Conservation (phyloP, 192 early-diverging fungal genomes). For the Rhizoclosmatium sp. region DNA sequence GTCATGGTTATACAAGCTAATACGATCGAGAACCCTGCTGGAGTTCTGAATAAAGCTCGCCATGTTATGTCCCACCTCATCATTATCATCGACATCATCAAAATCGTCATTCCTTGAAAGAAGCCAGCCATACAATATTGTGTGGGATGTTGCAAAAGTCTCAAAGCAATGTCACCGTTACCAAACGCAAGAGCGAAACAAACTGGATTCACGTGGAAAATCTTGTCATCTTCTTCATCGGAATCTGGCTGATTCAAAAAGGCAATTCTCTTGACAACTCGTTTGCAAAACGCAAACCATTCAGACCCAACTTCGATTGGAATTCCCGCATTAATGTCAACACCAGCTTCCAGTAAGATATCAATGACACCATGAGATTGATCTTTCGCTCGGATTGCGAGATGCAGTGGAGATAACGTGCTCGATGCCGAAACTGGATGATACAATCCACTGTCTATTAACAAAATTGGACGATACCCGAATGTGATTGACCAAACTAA, state of each 20-base stretch:
- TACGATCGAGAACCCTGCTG: slow-evolving; percentile 20
- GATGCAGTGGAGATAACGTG: slow-evolving; percentile 33
- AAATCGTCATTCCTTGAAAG: slow-evolving; percentile 18
- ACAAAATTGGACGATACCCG: slow-evolving; percentile 5
- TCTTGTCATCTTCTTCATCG: slow-evolving; percentile 12
- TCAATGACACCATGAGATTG: slow-evolving; percentile 19
- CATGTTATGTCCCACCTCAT: slow-evolving; percentile 22
- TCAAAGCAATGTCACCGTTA: slow-evolving; percentile 25
- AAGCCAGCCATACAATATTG: slow-evolving; percentile 26
- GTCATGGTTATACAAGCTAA: not conserved
- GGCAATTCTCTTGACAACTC: slow-evolving; percentile 7
- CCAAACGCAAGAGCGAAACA: slow-evolving; percentile 36
- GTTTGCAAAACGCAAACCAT: slow-evolving; percentile 9
- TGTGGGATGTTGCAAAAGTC: slow-evolving; percentile 16
- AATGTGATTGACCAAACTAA: slow-evolving; percentile 25
- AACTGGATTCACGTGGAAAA: slow-evolving; percentile 27
- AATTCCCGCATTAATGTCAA: slow-evolving; percentile 29
- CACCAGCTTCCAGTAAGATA: slow-evolving; percentile 30
- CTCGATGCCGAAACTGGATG: not conserved
- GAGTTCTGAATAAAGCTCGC: slow-evolving; percentile 20
- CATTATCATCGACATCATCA: slow-evolving; percentile 11
- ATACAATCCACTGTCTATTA: not conserved
- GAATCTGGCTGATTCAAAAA: not conserved
- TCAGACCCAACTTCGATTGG: slow-evolving; percentile 35
- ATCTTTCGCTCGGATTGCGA: slow-evolving; percentile 33